Evolutionary conservation across 2,329 filamentous ascomycete genomes (phyloP).

Genomic region (Domatiomyces catenatus): DNA sequence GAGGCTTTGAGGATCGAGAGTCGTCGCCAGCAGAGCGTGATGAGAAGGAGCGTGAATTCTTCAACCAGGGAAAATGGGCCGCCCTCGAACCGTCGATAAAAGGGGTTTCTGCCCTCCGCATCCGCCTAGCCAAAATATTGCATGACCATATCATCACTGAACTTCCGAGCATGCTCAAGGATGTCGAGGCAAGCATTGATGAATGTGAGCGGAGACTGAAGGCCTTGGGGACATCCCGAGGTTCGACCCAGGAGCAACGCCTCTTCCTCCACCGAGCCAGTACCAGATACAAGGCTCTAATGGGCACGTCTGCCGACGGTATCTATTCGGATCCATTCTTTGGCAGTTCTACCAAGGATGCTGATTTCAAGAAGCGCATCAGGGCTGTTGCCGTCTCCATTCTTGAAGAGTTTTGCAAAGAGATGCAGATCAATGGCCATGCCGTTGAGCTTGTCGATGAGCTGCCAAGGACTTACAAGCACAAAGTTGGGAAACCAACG

Average conservation of each 20-base stretch:
- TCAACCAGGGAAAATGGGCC: constrained; percentile 19
- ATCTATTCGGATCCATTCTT: constrained; percentile 30
- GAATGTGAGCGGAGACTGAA: constrained; percentile 26
- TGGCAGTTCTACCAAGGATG: constrained; percentile 11
- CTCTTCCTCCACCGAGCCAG: constrained; percentile 25
- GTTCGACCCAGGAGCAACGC: constrained; percentile 19
- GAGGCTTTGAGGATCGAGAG: constrained; percentile 24
- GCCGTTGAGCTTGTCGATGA: constrained; percentile 6
- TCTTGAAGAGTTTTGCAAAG: constrained; percentile 19
- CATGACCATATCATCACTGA: constrained; percentile 22
- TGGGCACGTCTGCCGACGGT: constrained; percentile 26
- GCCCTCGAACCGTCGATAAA: constrained; percentile 16
- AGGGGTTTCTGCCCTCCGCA: constrained; percentile 21
- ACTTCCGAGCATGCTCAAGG: constrained; percentile 24
- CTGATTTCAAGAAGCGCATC: constrained; percentile 17
- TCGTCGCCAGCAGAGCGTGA: constrained; percentile 17
- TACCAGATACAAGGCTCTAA: constrained; percentile 25
- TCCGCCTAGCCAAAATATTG: constrained; percentile 22
- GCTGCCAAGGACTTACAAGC: not conserved
- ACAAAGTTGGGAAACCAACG: not conserved
- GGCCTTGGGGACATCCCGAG: constrained; percentile 32
- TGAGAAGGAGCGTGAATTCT: constrained; percentile 22
- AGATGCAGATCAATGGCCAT: constrained; percentile 8
- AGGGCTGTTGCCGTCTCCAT: constrained; percentile 18
- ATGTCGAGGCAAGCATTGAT: constrained; percentile 22